Base-by-base conservation (phyloP, 164 flowering plant species). In the Liriodendron chinense region DNA sequence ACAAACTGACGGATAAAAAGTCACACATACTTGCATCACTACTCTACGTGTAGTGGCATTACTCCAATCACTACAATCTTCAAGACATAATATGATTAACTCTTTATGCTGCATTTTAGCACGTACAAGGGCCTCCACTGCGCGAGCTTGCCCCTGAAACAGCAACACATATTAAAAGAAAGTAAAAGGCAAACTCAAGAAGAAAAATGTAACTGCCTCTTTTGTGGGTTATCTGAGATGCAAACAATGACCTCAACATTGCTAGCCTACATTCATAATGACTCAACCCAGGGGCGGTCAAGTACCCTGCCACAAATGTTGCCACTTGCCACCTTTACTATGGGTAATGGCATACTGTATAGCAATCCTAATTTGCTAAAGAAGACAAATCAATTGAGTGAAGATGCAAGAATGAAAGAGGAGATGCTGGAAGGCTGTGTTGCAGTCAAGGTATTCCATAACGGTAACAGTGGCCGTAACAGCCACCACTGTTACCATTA, bases 1-100 rank as follows among this genome's bases (percentile, higher is more conserved):
- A 59, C 10, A 34, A 66, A 66, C 20, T 7, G 61, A n/a, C 21
- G 70, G 68, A 13, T 71, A 77, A 25, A 63, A 77, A 70, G 59
- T 12, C 20, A 59, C 2, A 69, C 72, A 72, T 84, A 96, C 99
- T 76, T 96, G 98, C 98, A 96, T 96, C 48, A 93, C 99, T 22
- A 93, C 91, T 81, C 96, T 87, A 48, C 98, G 82, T 1, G 98
- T 96, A 18, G 97, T 96, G 64, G 99, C 99, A 86, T 91, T 93
- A 80, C 98, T 95, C 99, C 99, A 96, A 82, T 96, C 99, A 83
- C 92, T 90, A 79, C 98, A 92, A 78, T 96, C 99, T 83, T 96
- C 99, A 81, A 96, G 99, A 80, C 99, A 96, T 57, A 96, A 79
- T 76, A 96, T 93, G 59, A 96, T 96, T 75, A 96, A 92, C 82